phyloP scores from a whole-genome alignment of 176 grass and related monocot genomes.

The Guadua angustifolia region DNA sequence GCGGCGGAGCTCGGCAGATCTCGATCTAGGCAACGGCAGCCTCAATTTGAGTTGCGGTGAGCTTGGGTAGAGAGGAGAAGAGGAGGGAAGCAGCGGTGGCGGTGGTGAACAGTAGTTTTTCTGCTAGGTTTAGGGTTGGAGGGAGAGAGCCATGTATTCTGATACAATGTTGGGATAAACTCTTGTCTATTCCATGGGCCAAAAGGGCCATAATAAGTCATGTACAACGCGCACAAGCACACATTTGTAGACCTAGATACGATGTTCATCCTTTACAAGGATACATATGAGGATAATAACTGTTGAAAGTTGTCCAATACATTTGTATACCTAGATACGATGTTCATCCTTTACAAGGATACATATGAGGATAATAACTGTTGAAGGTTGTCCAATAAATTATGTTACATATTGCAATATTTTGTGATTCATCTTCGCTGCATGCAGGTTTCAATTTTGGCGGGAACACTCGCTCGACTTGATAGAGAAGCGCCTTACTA shows the following conservation, averaged over 20 bases:
- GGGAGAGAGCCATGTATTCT: too few relatives aligned
- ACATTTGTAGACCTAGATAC: not conserved
- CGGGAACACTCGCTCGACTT: slow-evolving; percentile 96
- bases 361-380: not conserved
- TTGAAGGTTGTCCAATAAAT: slow-evolving; percentile 10
- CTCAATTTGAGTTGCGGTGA: too few relatives aligned
- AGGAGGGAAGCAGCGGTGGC: too few relatives aligned
- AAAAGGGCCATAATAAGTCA: too few relatives aligned
- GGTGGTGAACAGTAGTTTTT: too few relatives aligned
- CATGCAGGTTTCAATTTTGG: slow-evolving; percentile 98
- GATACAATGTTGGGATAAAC: too few relatives aligned
- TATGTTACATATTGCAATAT: not conserved
- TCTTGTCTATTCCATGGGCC: too few relatives aligned
- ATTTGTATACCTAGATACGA: not conserved
- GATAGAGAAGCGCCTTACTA: slow-evolving; percentile 99
- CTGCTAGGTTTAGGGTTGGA: too few relatives aligned
- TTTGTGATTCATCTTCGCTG: slow-evolving; percentile 38
- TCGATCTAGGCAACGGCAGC: too few relatives aligned
- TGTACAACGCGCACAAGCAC: too few relatives aligned
- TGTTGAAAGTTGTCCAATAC: not conserved
- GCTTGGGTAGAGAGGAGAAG: too few relatives aligned
- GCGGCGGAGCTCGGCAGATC: too few relatives aligned
- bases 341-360: slow-evolving; percentile 10
- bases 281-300: slow-evolving; percentile 4
- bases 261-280: slow-evolving; percentile 1